Evolutionary conservation across 2,329 filamentous ascomycete species (phyloP).

Genomic region (Fusarium lyarnte): DNA sequence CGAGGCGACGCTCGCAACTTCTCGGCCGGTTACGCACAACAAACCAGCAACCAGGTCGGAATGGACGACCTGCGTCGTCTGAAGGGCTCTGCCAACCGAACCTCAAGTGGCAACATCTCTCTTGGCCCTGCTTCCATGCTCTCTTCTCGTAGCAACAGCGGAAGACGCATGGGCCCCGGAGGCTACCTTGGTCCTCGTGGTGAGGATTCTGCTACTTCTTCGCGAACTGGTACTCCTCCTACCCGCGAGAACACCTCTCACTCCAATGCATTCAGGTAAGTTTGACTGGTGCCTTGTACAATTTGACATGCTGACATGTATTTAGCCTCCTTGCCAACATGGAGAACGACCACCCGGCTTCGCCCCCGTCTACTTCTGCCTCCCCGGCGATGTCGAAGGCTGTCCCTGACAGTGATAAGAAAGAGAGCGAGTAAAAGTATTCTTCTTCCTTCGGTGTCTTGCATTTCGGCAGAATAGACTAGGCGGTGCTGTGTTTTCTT

Average conservation of each 20-base stretch:
- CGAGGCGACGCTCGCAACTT: conserved; percentile 90
- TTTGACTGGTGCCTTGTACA: not conserved
- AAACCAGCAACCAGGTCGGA: conserved; percentile 84
- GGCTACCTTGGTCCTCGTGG: conserved; percentile 76
- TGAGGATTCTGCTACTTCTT: conserved; percentile 88
- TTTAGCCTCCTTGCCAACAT: conserved; percentile 66
- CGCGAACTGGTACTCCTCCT: conserved; percentile 88
- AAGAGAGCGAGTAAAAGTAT: conserved; percentile 56
- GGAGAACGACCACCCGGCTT: conserved; percentile 72
- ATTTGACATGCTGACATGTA: not conserved
- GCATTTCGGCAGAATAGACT: conserved; percentile 63
- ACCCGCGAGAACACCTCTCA: conserved; percentile 68
- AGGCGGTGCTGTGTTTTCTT: conserved; percentile 56
- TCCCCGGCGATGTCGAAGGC: conserved; percentile 74
- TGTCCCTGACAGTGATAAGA: conserved; percentile 65
- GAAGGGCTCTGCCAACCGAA: conserved; percentile 68
- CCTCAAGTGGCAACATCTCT: conserved; percentile 69
- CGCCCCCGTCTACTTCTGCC: conserved; percentile 74
- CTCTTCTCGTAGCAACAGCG: conserved; percentile 89
- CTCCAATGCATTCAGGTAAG: conserved; percentile 95
- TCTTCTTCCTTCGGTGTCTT: conserved; percentile 51
- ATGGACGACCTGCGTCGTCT: conserved; percentile 92
- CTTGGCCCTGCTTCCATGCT: conserved; percentile 90
- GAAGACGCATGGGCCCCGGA: conserved; percentile 80
- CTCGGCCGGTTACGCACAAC: conserved; percentile 74